Conservation (phyloP, 306 rosid genomes). For the Arachis hypogaea region DNA sequence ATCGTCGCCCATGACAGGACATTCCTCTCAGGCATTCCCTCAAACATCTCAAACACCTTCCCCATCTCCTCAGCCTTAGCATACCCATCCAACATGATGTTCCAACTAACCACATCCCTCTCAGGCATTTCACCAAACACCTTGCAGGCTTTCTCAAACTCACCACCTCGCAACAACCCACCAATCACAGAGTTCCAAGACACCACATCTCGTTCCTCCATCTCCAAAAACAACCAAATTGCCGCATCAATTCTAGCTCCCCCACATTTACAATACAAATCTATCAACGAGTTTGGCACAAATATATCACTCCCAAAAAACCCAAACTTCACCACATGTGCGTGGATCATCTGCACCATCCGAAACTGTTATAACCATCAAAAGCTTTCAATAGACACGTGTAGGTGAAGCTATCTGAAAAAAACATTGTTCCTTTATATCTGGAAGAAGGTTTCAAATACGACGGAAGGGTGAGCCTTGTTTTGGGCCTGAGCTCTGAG, state of each 20-base stretch:
- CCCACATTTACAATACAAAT: conserved; percentile 68
- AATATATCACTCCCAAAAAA: conserved; percentile 54
- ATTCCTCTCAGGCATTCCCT: conserved; percentile 72
- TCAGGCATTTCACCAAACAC: conserved; percentile 77
- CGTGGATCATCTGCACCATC: conserved; percentile 60
- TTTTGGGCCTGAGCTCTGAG: neutral
- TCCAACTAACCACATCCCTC: conserved; percentile 83
- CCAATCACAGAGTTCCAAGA: conserved; percentile 75
- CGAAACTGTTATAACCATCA: conserved; percentile 45
- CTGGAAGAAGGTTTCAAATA: too few species aligned
- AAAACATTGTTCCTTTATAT: conserved; percentile 20
- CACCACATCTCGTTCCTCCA: conserved; percentile 65
- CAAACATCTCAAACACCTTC: conserved; percentile 65
- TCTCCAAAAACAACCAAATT: conserved; percentile 51
- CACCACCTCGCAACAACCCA: conserved; percentile 57
- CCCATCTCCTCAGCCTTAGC: conserved; percentile 65
- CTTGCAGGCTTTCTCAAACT: conserved; percentile 51
- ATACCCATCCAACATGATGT: conserved; percentile 74
- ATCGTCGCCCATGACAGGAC: conserved; percentile 78
- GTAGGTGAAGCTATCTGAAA: conserved; percentile 66
- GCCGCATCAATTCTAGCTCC: conserved; percentile 51
- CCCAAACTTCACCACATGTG: conserved; percentile 68
- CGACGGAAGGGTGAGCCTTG: too few species aligned
- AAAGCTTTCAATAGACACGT: conserved; percentile 63
- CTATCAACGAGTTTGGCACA: conserved; percentile 73